Evolutionary conservation across 2,329 filamentous ascomycete species (phyloP).

Genomic region (Amylocarpus encephaloides): DNA sequence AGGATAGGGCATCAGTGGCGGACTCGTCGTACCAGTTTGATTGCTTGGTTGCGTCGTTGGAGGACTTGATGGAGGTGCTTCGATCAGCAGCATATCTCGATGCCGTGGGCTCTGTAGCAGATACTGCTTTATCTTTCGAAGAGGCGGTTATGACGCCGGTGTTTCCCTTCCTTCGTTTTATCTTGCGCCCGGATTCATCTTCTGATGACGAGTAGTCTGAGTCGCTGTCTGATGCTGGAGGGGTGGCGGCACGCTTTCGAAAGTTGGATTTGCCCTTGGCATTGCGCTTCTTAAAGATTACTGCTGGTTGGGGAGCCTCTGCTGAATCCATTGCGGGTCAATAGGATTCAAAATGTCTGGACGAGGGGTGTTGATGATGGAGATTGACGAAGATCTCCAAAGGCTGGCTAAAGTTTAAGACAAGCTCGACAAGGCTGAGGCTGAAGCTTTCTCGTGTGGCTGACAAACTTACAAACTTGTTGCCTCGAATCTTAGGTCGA

Average conservation of each 20-base stretch:
- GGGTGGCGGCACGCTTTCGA: constrained; percentile 74
- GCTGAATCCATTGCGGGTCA: constrained; percentile 2
- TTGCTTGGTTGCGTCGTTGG: constrained; percentile 84
- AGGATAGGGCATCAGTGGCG: constrained; percentile 33
- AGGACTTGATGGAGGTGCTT: constrained; percentile 53
- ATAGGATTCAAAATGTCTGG: background rate
- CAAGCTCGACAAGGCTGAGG: constrained; percentile 3
- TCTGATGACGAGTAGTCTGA: constrained; percentile 66
- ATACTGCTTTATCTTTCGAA: constrained; percentile 39
- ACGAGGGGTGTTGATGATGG: background rate
- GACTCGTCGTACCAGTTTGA: constrained; percentile 84
- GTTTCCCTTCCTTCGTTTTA: constrained; percentile 74
- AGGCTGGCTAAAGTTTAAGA: background rate
- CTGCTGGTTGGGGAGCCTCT: constrained; percentile 34
- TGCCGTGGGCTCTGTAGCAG: constrained; percentile 40
- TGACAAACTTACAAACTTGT: background rate
- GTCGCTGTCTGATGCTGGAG: constrained; percentile 58
- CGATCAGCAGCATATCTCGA: constrained; percentile 56
- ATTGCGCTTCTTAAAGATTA: constrained; percentile 80
- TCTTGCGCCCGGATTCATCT: constrained; percentile 66
- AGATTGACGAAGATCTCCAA: background rate
- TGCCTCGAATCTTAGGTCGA: background rate
- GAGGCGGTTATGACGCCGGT: constrained; percentile 60
- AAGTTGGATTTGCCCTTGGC: constrained; percentile 70
- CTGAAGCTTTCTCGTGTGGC: background rate